phyloP scores from a whole-genome alignment of 1,139 yeast species.

The Suhomyces guaymorum region DNA sequence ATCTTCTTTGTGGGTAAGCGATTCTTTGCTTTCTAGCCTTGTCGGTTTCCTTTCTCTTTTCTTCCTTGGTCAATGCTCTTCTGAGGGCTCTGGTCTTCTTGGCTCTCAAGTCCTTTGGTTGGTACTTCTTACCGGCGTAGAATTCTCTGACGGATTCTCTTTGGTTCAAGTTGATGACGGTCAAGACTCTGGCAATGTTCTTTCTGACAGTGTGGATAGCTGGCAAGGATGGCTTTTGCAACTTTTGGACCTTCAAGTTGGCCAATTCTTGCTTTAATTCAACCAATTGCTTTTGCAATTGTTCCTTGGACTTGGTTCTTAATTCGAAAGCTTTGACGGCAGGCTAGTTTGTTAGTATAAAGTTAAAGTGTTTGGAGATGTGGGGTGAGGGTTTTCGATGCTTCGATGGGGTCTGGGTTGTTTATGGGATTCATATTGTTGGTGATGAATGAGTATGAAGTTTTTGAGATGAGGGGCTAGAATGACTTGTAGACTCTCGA shows the following conservation, averaged over 20 bases:
- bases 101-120: conserved; percentile 98
- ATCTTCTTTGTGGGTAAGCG: conserved; percentile 98
- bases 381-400: not conserved
- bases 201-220: conserved; percentile 96
- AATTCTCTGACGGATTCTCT: conserved; percentile 93
- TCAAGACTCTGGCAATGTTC: conserved; percentile 97
- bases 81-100: conserved; percentile 99
- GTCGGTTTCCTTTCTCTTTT: conserved; percentile 77
- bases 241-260: conserved; percentile 93
- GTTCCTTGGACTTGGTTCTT: conserved; percentile 96
- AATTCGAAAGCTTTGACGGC: conserved; percentile 94
- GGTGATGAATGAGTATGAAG: not conserved
- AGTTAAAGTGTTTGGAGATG: not conserved
- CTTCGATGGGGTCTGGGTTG: not conserved
- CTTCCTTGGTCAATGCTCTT: conserved; percentile 90
- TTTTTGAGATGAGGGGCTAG: too few relatives aligned
- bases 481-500: too few relatives aligned
- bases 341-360: conserved; percentile 60
- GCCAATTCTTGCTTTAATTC: conserved; percentile 98
- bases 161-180: conserved; percentile 95
- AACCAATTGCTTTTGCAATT: conserved; percentile 90
- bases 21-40: conserved; percentile 89
- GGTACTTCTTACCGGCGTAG: conserved; percentile 95
- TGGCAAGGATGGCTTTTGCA: conserved; percentile 89
- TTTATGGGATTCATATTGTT: not conserved